Percentiles rank a stretch among this genome's conserved stretches.
These are phyloP conservation scores for Leishmania tropica DNA, from an alignment of 208 protist species.

Conservation along the genomic window DNA sequence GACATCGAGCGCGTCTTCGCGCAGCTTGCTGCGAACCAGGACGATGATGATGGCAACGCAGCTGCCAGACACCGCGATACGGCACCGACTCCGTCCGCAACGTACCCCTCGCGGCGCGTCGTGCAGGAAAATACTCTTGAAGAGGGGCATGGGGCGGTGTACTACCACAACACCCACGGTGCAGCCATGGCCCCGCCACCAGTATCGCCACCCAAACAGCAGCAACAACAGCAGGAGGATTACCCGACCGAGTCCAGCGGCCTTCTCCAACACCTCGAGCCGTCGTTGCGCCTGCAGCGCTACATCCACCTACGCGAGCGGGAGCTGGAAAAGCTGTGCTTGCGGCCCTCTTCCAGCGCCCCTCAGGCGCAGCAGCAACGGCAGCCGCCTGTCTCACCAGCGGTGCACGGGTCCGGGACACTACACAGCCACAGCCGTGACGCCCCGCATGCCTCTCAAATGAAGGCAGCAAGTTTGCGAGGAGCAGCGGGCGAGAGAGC, in stretches of 20 bases:
- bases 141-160: background rate
- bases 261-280: slow-evolving; percentile 40
- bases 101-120: background rate
- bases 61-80: background rate
- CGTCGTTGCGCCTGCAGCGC: slow-evolving; percentile 54
- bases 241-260: background rate
- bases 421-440: background rate
- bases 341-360: background rate
- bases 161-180: background rate
- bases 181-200: background rate
- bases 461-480: background rate
- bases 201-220: background rate
- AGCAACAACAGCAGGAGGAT: background rate
- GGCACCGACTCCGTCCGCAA: background rate
- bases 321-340: slow-evolving; percentile 40
- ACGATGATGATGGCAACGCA: background rate
- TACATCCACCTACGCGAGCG: slow-evolving; percentile 64
- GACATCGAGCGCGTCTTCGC: slow-evolving; percentile 67
- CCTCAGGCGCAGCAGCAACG: background rate
- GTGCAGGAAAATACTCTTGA: background rate
- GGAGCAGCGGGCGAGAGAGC: background rate
- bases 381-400: background rate
- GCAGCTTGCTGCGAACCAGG: slow-evolving; percentile 25
- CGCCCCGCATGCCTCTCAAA: background rate
- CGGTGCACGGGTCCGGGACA: background rate